phyloP scores from a whole-genome alignment of 2,329 filamentous ascomycete genomes.

The Helotiales sp. region DNA sequence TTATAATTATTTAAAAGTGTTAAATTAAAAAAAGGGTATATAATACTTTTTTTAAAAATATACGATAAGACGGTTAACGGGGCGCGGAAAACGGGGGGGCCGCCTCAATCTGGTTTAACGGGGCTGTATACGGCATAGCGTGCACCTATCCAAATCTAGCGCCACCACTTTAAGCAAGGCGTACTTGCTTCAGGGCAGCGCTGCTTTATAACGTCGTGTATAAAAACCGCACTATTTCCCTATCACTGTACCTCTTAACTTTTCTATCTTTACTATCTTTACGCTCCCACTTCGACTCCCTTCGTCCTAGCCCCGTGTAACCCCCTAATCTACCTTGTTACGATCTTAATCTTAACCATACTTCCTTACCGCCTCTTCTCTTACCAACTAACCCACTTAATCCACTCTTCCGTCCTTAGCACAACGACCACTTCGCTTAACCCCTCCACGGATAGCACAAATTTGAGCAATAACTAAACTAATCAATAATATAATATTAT shows the following conservation, averaged over 20 bases:
- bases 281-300: background rate
- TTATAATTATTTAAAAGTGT: no score
- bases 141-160: background rate
- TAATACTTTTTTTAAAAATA: no score
- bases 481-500: background rate
- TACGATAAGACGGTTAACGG: no score
- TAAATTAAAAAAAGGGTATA: no score
- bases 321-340: background rate
- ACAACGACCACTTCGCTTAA: background rate
- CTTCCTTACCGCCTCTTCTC: constrained; percentile 6
- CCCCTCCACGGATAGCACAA: background rate
- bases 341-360: background rate
- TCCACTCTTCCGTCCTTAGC: background rate
- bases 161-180: background rate
- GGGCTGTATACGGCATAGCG: constrained; percentile 1
- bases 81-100: background rate
- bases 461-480: constrained; percentile 6
- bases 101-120: constrained; percentile 1
- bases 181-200: background rate
- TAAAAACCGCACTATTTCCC: constrained; percentile 3
- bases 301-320: background rate
- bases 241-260: background rate
- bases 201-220: constrained; percentile 11
- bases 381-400: background rate
- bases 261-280: background rate